Conservation (phyloP, 768 basidiomycete genomes). For the Paxillus ammoniavirescens region DNA sequence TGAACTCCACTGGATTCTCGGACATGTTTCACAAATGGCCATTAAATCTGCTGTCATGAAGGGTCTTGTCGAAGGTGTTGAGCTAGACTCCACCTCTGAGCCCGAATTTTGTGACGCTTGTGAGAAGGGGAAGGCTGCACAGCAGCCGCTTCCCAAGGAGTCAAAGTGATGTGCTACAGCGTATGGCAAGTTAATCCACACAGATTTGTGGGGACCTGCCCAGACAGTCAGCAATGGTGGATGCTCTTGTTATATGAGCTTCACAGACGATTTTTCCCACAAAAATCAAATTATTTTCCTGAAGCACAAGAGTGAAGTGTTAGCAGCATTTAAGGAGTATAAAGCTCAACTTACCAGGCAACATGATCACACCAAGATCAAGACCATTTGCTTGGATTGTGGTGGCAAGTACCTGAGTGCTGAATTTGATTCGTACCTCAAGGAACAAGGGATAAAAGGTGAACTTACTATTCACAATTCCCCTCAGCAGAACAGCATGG, state of each 20-base stretch:
- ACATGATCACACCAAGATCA: too few relatives aligned
- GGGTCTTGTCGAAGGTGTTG: slow-evolving; percentile 25
- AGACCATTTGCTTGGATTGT: slow-evolving; percentile 13
- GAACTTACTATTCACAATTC: slow-evolving; percentile 28
- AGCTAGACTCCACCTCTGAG: slow-evolving; percentile 20
- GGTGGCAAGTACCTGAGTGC: slow-evolving; percentile 29
- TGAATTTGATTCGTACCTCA: slow-evolving; percentile 16
- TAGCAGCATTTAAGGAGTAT: slow-evolving; percentile 25
- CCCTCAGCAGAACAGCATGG: slow-evolving; percentile 31
- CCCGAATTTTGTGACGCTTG: slow-evolving; percentile 30
- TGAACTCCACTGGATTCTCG: background rate
- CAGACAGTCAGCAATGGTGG: slow-evolving; percentile 12
- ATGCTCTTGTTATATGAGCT: slow-evolving; percentile 32
- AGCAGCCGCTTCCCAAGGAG: slow-evolving; percentile 9
- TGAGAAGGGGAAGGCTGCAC: slow-evolving; percentile 27
- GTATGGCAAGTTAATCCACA: too few relatives aligned
- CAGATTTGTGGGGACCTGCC: background rate
- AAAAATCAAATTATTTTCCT: slow-evolving; percentile 25
- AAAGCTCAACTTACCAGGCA: slow-evolving; percentile 16
- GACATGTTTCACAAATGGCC: background rate
- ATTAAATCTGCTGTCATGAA: background rate
- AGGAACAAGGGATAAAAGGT: slow-evolving; percentile 18
- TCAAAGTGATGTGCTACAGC: too few relatives aligned
- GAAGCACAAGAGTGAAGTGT: slow-evolving; percentile 26
- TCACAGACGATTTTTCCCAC: slow-evolving; percentile 33